Percentiles rank a stretch among this genome's conserved stretches.
Evolutionary conservation across 805 yeast species (phyloP).

Genomic region (Kluyveromyces aestuarii): DNA sequence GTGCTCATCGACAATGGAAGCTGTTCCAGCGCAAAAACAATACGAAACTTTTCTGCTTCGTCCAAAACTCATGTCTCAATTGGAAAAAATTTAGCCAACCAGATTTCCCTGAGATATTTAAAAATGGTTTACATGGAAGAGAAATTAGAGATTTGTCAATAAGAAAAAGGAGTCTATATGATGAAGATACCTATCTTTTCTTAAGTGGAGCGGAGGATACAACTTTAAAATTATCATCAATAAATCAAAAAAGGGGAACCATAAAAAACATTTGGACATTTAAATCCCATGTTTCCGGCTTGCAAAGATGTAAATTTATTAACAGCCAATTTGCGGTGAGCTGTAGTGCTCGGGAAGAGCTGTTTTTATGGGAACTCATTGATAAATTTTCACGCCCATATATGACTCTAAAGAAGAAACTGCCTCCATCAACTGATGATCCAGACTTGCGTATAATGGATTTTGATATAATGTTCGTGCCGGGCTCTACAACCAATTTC

Average conservation of each 20-base stretch:
- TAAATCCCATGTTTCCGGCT: constrained; percentile 80
- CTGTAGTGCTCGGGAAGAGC: constrained; percentile 83
- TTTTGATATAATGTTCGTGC: constrained; percentile 43
- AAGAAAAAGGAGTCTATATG: constrained; percentile 24
- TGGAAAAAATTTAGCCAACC: constrained; percentile 28
- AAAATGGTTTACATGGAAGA: constrained; percentile 79
- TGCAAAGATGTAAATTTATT: constrained; percentile 64
- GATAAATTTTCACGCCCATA: constrained; percentile 33
- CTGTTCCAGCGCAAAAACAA: constrained; percentile 27
- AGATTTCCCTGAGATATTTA: constrained; percentile 28
- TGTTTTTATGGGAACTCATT: constrained; percentile 65
- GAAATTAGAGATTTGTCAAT: constrained; percentile 73
- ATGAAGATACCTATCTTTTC: constrained; percentile 33
- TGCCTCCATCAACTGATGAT: constrained; percentile 46
- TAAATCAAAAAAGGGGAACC: constrained; percentile 30
- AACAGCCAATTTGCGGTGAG: constrained; percentile 39
- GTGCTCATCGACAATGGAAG: constrained; percentile 82
- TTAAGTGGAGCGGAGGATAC: constrained; percentile 90
- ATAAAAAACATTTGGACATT: constrained; percentile 48
- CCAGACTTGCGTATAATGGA: constrained; percentile 93
- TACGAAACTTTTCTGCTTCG: constrained; percentile 42
- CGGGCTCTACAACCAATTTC: constrained; percentile 11
- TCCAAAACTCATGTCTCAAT: constrained; percentile 44
- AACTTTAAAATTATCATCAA: constrained; percentile 48
- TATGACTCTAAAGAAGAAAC: constrained; percentile 39